Base-by-base conservation (phyloP, 1,139 yeast species). In the Sugiyamaella neomexicana region DNA sequence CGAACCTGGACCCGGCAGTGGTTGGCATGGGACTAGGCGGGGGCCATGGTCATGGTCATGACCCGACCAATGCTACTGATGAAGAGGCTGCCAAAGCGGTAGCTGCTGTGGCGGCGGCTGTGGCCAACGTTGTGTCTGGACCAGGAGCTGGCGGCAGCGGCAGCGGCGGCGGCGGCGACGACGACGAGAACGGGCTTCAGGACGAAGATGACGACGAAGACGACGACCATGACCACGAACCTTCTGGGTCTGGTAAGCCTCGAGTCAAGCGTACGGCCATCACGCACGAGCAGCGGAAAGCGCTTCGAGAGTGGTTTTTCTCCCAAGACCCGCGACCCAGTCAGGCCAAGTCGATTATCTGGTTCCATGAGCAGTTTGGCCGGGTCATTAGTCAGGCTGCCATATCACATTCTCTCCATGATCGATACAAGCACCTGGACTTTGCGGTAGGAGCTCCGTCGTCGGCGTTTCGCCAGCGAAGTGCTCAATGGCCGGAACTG, bases 391-490 rank as follows among this genome's bases (percentile, higher is more conserved):
- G 50, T 34, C 56, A 53, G 23, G 56, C 56, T 1, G 56, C 56
- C 12, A 49, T 53, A 12, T 49, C 53, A n/a, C 56, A 53, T 29
- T 53, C 56, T 23, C 45, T 53, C 7, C 56, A 53, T 36, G 56
- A 53, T 38, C 41, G 56, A 10, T 53, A 53, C 34, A 53, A 53
- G 25, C 56, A 49, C 29, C 38, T 53, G 3, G 56, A 53, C 34
- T 53, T 53, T 17, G 56, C 53, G 3, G 56, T 52, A 7, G 56
- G 56, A 2, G 56, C 56, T 5, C 56, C 56, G 6, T 49, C 56
- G 13, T 53, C 56, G 10, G 36, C 47, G 9, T 53, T 29, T 31
- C 50, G 56, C 4, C 56, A 53, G 31, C 12, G 56, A 40, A 39
- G 44, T 9, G 53, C 56, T 17, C 56, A 53, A 38, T 53, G 56